Base-by-base conservation (phyloP, 1,284 basidiomycete species). In the Calocybe gambosa region DNA sequence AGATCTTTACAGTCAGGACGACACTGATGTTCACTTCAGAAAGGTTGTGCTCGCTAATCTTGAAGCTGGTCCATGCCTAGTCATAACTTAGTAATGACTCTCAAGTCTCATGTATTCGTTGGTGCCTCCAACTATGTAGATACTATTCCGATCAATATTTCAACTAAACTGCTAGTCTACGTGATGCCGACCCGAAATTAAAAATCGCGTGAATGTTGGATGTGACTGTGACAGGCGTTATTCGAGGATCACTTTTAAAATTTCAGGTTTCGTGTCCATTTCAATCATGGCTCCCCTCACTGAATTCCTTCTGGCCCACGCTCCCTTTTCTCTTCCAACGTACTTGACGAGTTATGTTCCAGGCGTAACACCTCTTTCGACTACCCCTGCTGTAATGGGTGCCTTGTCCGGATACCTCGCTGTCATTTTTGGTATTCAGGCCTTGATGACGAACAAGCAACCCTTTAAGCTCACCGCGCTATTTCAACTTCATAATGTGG, bases 401-500 rank as follows among this genome's bases (percentile, higher is more conserved):
- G 73, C 85, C 16, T 77, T 98, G 52, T 75, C 68, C 26, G 77
- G 78, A 47, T 99, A 99, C 75, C 81, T 99, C 55, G 82, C 80
- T 63, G 71, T 88, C 71, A 86, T 99, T 66, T 98, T 98, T 62
- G 82, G 89, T 52, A 79, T 89, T 37, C 85, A 85, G 59, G 82
- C 82, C 57, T 67, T 90, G 59, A 97, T 97, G 93, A 89, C 80
- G 67, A 74, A 78, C 63, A 78, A 76, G 55, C 72, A 75, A 58
- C 78, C 86, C 34, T 76, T 78, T 62, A 89, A 89, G 71, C 83
- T 96, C 61, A 93, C 87, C 59, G 67, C 77, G 42, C 78, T 93
- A 53, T 99, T 99, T 72, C 89, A 94, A 72, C 63, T 88, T 42
- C 95, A 99, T 73, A 99, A 99, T 65, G 72, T 92, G 54, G 69